Conservation (phyloP, 257 asterid species). For the Petunia axillaris region DNA sequence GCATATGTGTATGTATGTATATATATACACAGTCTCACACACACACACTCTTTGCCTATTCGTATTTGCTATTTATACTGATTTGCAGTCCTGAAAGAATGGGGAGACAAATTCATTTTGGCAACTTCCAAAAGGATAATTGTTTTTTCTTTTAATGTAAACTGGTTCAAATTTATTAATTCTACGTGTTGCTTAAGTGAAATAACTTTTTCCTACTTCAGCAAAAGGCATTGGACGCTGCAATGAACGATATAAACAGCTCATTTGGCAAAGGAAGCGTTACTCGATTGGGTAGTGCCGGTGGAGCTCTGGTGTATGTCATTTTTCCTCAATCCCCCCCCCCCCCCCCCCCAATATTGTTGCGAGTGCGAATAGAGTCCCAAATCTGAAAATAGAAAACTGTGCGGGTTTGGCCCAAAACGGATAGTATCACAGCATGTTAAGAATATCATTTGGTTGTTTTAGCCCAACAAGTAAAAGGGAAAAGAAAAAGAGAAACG, state of each 20-base stretch:
- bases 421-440: too few relatives aligned
- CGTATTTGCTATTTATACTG: neutral
- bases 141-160: too few relatives aligned
- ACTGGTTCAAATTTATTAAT: neutral
- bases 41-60: slow-evolving; percentile 1
- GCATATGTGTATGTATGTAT: too few relatives aligned
- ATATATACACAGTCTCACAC: too few relatives aligned
- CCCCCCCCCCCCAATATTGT: neutral
- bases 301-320: slow-evolving; percentile 96
- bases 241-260: slow-evolving; percentile 92
- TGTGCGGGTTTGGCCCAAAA: too few relatives aligned
- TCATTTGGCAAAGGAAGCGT: slow-evolving; percentile 98
- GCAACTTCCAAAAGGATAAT: neutral
- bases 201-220: slow-evolving; percentile 35
- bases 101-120: neutral
- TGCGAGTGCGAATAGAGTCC: too few relatives aligned
- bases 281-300: slow-evolving; percentile 94
- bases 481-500: neutral
- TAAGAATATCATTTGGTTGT: too few relatives aligned
- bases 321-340: slow-evolving; percentile 22
- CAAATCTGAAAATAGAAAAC: too few relatives aligned
- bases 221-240: slow-evolving; percentile 98
- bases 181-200: neutral
- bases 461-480: too few relatives aligned
- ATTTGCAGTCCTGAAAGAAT: too few relatives aligned